phyloP scores from a whole-genome alignment of 2,329 filamentous ascomycete species.

The Fusarium luffae region DNA sequence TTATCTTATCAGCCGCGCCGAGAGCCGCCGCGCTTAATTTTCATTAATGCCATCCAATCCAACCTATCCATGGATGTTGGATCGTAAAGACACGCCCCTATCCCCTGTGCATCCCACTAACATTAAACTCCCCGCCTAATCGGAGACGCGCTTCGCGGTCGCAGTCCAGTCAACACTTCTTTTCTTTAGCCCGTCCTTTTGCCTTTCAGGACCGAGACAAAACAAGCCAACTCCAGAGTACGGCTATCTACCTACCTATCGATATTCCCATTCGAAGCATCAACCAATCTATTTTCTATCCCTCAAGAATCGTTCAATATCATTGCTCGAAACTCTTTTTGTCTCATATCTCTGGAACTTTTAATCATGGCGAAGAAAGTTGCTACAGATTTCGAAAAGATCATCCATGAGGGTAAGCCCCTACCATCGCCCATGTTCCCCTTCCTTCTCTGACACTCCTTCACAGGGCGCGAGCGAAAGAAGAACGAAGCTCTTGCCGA shows the following conservation, averaged over 20 bases:
- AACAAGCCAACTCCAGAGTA: constrained; percentile 17
- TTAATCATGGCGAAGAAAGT: constrained; percentile 56
- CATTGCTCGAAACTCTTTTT: neutral
- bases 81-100: constrained; percentile 28
- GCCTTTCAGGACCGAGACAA: constrained; percentile 9
- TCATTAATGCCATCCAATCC: neutral
- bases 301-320: neutral
- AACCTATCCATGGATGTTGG: neutral
- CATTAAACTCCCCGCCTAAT: constrained; percentile 20
- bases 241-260: neutral
- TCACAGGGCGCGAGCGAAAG: constrained; percentile 72
- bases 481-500: constrained; percentile 78
- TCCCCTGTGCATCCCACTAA: constrained; percentile 13
- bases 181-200: neutral
- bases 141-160: constrained; percentile 44
- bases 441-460: neutral
- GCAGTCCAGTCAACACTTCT: constrained; percentile 34
- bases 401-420: constrained; percentile 62
- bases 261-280: neutral
- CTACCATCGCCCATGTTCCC: neutral
- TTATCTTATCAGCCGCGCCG: constrained; percentile 44
- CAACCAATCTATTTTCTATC: neutral
- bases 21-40: constrained; percentile 12
- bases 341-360: neutral
- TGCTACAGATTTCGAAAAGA: constrained; percentile 64